Conservation (phyloP, 805 yeast species). For the Starmerella etchellsii region DNA sequence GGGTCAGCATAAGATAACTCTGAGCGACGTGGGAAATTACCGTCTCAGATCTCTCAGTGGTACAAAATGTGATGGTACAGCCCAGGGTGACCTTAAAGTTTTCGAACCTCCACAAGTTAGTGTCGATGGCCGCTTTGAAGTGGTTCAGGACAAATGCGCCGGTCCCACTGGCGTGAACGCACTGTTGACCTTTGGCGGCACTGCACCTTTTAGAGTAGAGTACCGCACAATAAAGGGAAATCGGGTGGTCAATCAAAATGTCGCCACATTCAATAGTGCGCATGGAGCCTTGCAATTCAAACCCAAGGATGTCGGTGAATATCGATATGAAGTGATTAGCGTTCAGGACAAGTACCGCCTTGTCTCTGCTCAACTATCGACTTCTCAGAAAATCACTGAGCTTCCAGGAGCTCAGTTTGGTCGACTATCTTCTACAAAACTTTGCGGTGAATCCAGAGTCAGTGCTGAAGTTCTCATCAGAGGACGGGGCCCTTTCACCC, state of each 20-base stretch:
- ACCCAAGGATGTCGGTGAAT: slow-evolving; percentile 73
- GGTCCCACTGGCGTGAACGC: slow-evolving; percentile 82
- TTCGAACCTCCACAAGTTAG: slow-evolving; percentile 47
- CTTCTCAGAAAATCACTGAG: slow-evolving; percentile 27
- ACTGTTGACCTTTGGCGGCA: slow-evolving; percentile 52
- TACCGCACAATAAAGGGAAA: slow-evolving; percentile 39
- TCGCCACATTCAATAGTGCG: slow-evolving; percentile 14
- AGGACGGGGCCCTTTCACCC: slow-evolving; percentile 69
- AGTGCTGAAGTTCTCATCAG: slow-evolving; percentile 45
- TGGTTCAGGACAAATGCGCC: slow-evolving; percentile 75
- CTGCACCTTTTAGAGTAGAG: slow-evolving; percentile 67
- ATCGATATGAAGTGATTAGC: slow-evolving; percentile 64
- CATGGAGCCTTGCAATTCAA: slow-evolving; percentile 43
- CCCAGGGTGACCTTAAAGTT: slow-evolving; percentile 38
- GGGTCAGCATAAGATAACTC: slow-evolving; percentile 1
- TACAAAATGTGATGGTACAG: slow-evolving; percentile 53
- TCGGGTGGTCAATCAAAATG: slow-evolving; percentile 14
- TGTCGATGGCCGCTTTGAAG: slow-evolving; percentile 33
- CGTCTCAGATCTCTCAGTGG: slow-evolving; percentile 42
- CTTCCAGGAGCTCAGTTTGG: slow-evolving; percentile 32
- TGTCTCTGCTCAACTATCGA: slow-evolving; percentile 16
- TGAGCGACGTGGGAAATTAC: slow-evolving; percentile 50
- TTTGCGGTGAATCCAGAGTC: slow-evolving; percentile 16
- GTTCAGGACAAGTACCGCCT: slow-evolving; percentile 35
- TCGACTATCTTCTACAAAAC: slow-evolving; percentile 7